Base-by-base conservation (phyloP, 179 eudicot genomes). In the Nepenthes alata region DNA sequence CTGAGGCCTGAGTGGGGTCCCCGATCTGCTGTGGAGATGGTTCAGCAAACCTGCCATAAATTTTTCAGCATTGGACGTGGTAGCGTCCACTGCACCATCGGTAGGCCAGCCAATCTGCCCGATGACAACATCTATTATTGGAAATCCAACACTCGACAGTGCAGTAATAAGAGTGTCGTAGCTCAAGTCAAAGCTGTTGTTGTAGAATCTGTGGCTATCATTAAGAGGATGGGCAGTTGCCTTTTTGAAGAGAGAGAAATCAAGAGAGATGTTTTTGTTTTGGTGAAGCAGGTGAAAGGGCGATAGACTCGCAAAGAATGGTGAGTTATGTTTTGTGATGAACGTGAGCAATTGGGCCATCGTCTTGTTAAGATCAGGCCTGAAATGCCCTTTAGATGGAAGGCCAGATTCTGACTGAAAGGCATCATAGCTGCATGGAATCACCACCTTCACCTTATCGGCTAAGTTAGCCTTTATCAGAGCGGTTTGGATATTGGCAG, bases 51-150 rank as follows among this genome's bases (percentile, higher is more conserved):
- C 83, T 60, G 77, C 85, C 72, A 79, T 79, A 80, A 90, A 85
- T 48, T 63, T 70, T 57, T 76, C 78, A 6, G 94, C 95, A 34
- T 64, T 65, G n/a, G 88, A 75, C 47, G 88, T 78, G 47, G 82
- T 83, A 62, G 97, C 93, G 55, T 80, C 78, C 57, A 74, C 54
- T 13, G 80, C 80, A 67, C 97, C 97, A 58, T 90, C 95, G 2
- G 97, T 85, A 11, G 97, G 97, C 97, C 95, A 90, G 50, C 97
- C 97, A 9, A 87, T 87, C 74, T 82, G 77, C 25, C 84, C 77
- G n/a, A 87, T 58, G 37, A 81, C 67, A 37, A 87, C 73, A 39
- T 85, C 95, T 68, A 83, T 80, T 12, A 67, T 41, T 1, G 86
- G 72, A 72, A 78, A 87, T 25, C 94, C 83, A 25, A 78, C 80